Base-by-base conservation (phyloP, 1,139 yeast genomes). In the Kodamaea alishanica region DNA sequence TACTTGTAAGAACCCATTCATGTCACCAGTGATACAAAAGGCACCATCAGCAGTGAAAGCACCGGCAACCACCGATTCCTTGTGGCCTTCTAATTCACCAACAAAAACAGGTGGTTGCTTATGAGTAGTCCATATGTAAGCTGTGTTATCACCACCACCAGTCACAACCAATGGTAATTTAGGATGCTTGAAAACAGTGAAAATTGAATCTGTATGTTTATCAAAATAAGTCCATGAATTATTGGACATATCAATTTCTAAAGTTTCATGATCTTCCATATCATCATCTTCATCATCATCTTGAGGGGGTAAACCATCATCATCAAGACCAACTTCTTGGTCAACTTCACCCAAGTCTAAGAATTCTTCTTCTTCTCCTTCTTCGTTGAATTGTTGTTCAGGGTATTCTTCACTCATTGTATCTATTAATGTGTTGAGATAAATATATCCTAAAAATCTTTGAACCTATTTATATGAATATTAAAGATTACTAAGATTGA, bases 131-230 rank as follows among this genome's bases (percentile, higher is more conserved):
- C 97, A 92, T 52, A 92, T 59, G 60, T 79, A 87, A 0, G 92
- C 97, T 28, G 79, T 70, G 58, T 92, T 84, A 60, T 92, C 99
- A 37, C 97, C 97, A 34, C 97, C 97, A 10, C 95, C 83, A 12
- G 85, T 78, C 5, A 82, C 86, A 42, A 87, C 76, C 69, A 71
- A 60, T 15, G 96, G 96, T 45, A 88, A 70, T 10, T 73, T 72
- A 31, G 97, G 97, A 58, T 89, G 97, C 15, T 79, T 67, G 41
- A 84, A 78, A 11, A 92, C 73, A 22, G 85, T 73, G 61, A 86
- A 92, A 8, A 92, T 77, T 3, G 95, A 84, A 59, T 89, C 96
- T 40, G 76, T 73, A 58, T 92, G 98, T 52, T 77, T 75, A 58
- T 92, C 98, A 58, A 90, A 92, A 60, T 88, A 92, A 0, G 88